phyloP scores from a whole-genome alignment of 352 stramenopile species.

The Globisporangium irregulare region DNA sequence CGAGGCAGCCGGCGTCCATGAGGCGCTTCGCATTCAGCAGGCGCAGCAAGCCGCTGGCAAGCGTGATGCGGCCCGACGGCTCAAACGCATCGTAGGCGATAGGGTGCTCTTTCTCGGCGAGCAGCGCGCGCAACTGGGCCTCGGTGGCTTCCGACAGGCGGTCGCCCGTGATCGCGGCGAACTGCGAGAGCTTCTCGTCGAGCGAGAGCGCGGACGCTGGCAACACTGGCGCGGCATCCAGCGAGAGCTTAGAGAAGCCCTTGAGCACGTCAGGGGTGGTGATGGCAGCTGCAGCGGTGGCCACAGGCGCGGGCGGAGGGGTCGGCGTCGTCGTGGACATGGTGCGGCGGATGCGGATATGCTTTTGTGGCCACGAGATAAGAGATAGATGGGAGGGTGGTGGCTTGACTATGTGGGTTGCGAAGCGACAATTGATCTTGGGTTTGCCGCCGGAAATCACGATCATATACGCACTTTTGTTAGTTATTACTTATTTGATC shows the following conservation, averaged over 20 bases:
- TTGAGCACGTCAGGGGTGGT: slow-evolving; percentile 28
- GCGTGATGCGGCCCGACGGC: slow-evolving; percentile 97
- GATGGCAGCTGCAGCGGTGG: slow-evolving; percentile 15
- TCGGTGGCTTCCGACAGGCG: slow-evolving; percentile 42
- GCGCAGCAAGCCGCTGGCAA: slow-evolving; percentile 93
- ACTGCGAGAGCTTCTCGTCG: slow-evolving; percentile 60
- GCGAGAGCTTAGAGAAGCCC: slow-evolving; percentile 51
- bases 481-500: neutral
- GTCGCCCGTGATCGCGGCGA: slow-evolving; percentile 54
- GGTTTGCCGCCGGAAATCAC: neutral
- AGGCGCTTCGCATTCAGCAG: slow-evolving; percentile 94
- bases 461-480: neutral
- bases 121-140: slow-evolving; percentile 72
- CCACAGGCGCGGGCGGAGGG: slow-evolving; percentile 35
- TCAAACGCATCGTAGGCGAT: slow-evolving; percentile 98
- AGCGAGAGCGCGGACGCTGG: slow-evolving; percentile 36
- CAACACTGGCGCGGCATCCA: slow-evolving; percentile 28
- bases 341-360: neutral
- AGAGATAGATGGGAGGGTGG: neutral
- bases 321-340: slow-evolving; percentile 25
- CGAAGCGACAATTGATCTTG: neutral
- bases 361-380: slow-evolving; percentile 7
- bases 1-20: slow-evolving; percentile 90
- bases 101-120: slow-evolving; percentile 78
- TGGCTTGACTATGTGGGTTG: neutral